Evolutionary conservation across 306 rosid species (phyloP).

Genomic region (Parietaria judaica): DNA sequence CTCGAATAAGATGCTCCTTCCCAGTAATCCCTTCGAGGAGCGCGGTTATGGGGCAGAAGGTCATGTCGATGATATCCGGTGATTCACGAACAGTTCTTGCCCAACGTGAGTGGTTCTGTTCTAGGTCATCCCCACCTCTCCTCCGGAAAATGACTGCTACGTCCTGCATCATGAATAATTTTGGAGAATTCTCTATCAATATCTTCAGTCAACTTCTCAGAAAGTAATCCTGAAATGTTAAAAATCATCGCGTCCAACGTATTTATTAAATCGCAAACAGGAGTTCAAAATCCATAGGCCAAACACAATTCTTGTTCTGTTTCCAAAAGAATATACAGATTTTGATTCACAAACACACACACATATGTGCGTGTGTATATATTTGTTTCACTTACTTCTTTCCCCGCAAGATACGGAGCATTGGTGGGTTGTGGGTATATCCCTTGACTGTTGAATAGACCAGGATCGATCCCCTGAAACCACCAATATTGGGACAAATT

Average conservation of each 20-base stretch:
- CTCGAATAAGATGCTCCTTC: slow-evolving; percentile 59
- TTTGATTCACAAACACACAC: background rate
- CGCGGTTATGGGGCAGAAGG: slow-evolving; percentile 54
- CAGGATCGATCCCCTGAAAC: slow-evolving; percentile 60
- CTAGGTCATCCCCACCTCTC: slow-evolving; percentile 91
- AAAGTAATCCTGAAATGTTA: too few relatives aligned
- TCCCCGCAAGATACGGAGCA: slow-evolving; percentile 53
- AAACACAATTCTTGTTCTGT: too few relatives aligned
- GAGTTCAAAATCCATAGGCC: too few relatives aligned
- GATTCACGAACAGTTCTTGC: slow-evolving; percentile 45
- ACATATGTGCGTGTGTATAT: background rate
- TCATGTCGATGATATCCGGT: slow-evolving; percentile 73
- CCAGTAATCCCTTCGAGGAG: slow-evolving; percentile 56
- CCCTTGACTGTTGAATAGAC: slow-evolving; percentile 73
- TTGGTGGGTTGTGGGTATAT: slow-evolving; percentile 74
- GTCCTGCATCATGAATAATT: slow-evolving; percentile 43
- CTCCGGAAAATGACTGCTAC: slow-evolving; percentile 76
- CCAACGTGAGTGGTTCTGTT: slow-evolving; percentile 66
- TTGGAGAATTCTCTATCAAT: slow-evolving; percentile 13
- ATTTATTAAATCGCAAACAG: too few relatives aligned
- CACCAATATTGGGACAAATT: slow-evolving; percentile 6
- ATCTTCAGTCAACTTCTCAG: slow-evolving; percentile 4
- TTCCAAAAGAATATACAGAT: too few relatives aligned
- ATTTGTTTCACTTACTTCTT: slow-evolving; percentile 50
- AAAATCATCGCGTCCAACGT: too few relatives aligned